Base-by-base conservation (phyloP, 2,329 filamentous ascomycete species). In the Trichoderma breve region DNA sequence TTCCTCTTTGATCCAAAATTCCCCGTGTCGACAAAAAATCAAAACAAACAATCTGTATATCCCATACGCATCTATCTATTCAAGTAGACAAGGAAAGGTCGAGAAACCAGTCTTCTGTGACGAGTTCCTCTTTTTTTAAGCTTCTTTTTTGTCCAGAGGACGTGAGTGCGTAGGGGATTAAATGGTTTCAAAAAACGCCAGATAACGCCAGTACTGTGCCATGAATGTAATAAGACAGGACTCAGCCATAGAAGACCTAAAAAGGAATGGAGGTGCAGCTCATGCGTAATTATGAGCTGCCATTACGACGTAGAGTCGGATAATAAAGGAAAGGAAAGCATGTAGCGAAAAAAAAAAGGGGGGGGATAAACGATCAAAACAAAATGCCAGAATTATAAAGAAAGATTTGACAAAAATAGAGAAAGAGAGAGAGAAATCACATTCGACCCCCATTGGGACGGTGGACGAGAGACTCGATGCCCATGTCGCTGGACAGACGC, bases 391-490 rank as follows among this genome's bases (percentile, higher is more conserved):
- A 11, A 67, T 55, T 34, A 39, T 47, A 61, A 60, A 47, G 43
- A 51, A 26, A 11, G 34, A 15, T 21, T 36, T 26, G 21, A 3
- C 36, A 64, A 55, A 26, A 21, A n/a, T 24, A 24, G 6, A 26
- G 24, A 57, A 26, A 53, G 30, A 30, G 39, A 24, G 30, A 32
- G 18, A 32, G 30, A n/a, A 8, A 28, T 63, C 71, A 78, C 47
- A 76, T 34, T 36, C 77, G 76, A 28, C 77, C 76, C 43, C 80
- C 77, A 9, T 79, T 77, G 15, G 85, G 82, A 28, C 86, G 83
- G 79, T 89, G 88, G 75, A 90, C 88, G 72, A 90, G 86, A 65
- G 86, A 82, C 66, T 86, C 86, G 75, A 91, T 90, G 28, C 86
- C 87, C 87, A 90, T 90, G 75, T 90, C 88, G 63, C 86, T 85